Percentiles rank a stretch among this genome's conserved stretches.
These are phyloP conservation scores for Ogataea henricii DNA, from an alignment of 805 yeast genomes.

Conservation along the genomic window DNA sequence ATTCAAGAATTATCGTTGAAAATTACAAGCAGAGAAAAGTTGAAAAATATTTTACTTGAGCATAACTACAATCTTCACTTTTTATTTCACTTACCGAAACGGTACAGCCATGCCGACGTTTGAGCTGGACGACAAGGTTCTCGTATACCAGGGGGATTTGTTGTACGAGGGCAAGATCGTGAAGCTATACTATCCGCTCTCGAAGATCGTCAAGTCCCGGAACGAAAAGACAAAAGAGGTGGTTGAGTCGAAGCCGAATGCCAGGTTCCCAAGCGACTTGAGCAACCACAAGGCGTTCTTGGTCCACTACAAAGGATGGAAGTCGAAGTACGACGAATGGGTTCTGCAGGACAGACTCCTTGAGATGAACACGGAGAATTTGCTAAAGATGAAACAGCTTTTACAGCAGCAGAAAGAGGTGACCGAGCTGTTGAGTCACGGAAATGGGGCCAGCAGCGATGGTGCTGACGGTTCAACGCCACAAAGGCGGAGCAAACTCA, in stretches of 20 bases:
- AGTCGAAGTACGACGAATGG: conserved; percentile 97
- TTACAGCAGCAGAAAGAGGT: conserved; percentile 14
- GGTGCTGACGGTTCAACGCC: not conserved
- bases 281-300: conserved; percentile 42
- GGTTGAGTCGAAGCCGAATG: conserved; percentile 25
- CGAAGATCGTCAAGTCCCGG: conserved; percentile 36
- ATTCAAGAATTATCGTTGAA: no score
- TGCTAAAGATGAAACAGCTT: conserved; percentile 53
- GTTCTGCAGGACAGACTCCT: conserved; percentile 68
- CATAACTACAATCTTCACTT: no score
- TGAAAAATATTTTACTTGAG: no score
- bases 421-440: not conserved
- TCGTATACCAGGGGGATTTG: conserved; percentile 90
- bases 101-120: conserved; percentile 15
- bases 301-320: conserved; percentile 96
- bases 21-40: no score
- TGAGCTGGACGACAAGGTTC: conserved; percentile 40
- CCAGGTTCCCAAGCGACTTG: conserved; percentile 24
- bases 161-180: conserved; percentile 85
- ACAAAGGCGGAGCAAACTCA: not conserved
- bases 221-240: conserved; percentile 42
- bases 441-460: not conserved
- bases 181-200: conserved; percentile 59
- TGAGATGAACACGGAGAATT: conserved; percentile 67
- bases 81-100: no score